Percentiles rank a stretch among this genome's conserved stretches.
Evolutionary conservation across 257 asterid species (phyloP).

Genomic region (Gynochthodes officinalis): DNA sequence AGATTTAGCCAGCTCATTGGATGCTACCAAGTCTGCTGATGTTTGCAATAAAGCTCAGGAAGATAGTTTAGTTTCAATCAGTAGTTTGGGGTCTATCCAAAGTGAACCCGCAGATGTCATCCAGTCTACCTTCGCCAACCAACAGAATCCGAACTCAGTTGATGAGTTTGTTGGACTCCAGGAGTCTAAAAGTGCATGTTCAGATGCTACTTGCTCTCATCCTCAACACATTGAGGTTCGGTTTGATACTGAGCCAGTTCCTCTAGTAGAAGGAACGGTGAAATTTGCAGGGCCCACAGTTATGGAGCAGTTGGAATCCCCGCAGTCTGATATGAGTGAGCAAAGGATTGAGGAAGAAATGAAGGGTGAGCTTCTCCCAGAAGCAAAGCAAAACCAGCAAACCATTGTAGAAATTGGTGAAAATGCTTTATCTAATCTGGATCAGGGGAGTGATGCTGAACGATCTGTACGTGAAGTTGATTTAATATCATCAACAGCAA

Average conservation of each 20-base stretch:
- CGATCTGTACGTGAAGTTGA: slow-evolving; percentile 5
- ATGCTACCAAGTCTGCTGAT: background rate
- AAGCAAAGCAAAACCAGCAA: background rate
- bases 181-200: background rate
- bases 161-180: background rate
- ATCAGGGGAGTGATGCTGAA: slow-evolving; percentile 17
- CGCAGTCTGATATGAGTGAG: background rate
- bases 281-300: too few relatives aligned
- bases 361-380: slow-evolving; percentile 2
- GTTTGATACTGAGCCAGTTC: background rate
- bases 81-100: too few relatives aligned
- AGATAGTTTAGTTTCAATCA: background rate
- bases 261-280: background rate
- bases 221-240: background rate
- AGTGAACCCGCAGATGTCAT: background rate
- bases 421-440: background rate
- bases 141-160: background rate
- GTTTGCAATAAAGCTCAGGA: background rate
- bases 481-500: background rate
- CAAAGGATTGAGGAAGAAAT: slow-evolving; percentile 4
- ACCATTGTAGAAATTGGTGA: background rate
- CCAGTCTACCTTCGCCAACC: background rate
- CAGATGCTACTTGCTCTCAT: background rate
- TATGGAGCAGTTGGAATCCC: background rate
- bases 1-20: background rate